Evolutionary conservation across 1,139 yeast genomes (phyloP).

Genomic region (Geotrichum siamense): DNA sequence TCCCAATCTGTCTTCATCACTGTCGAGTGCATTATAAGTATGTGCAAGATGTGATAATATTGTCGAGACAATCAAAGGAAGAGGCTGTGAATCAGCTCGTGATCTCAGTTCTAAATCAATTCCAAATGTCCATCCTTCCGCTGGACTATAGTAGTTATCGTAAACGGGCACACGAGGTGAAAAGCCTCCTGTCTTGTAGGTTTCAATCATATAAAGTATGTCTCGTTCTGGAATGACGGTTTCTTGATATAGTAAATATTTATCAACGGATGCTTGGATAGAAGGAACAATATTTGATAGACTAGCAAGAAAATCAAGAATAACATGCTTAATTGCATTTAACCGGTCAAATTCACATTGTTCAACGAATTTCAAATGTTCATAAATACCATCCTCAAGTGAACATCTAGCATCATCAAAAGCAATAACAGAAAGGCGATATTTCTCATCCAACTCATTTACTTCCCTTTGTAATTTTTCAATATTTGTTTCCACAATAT

Average conservation of each 20-base stretch:
- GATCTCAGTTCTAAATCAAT: constrained; percentile 68
- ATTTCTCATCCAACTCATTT: constrained; percentile 52
- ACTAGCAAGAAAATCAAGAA: constrained; percentile 60
- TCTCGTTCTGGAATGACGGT: constrained; percentile 66
- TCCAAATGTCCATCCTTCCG: constrained; percentile 68
- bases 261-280: constrained; percentile 50
- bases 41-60: constrained; percentile 62
- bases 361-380: constrained; percentile 72
- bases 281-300: constrained; percentile 45
- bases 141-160: constrained; percentile 71
- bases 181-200: constrained; percentile 67
- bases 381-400: constrained; percentile 67
- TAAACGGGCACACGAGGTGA: constrained; percentile 67
- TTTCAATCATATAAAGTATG: constrained; percentile 57
- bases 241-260: constrained; percentile 57
- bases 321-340: constrained; percentile 66
- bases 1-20: constrained; percentile 61
- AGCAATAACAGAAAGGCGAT: constrained; percentile 49
- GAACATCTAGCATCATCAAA: constrained; percentile 65
- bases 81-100: constrained; percentile 64
- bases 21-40: constrained; percentile 59
- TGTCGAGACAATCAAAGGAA: constrained; percentile 63
- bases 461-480: constrained; percentile 53
- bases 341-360: constrained; percentile 76
- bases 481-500: constrained; percentile 47